Evolutionary conservation across 768 basidiomycete species (phyloP).

Genomic region (Sarcodon aspratus): DNA sequence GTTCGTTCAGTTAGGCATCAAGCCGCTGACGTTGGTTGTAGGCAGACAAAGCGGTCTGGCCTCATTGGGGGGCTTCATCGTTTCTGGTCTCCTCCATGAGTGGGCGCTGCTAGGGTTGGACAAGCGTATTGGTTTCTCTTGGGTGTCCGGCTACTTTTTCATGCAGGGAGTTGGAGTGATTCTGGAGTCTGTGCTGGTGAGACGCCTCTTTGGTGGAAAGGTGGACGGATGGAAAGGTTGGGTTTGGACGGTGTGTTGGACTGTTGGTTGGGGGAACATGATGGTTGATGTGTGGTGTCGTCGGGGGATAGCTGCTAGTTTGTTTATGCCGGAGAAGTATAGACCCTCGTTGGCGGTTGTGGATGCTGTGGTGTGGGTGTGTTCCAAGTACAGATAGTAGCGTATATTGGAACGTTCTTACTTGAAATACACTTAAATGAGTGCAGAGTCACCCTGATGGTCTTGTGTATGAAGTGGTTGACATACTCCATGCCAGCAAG

Average conservation of each 20-base stretch:
- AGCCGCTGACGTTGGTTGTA: slow-evolving; percentile 23
- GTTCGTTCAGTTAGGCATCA: slow-evolving; percentile 20
- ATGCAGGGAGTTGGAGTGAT: slow-evolving; percentile 41
- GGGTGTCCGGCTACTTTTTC: slow-evolving; percentile 41
- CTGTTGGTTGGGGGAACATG: slow-evolving; percentile 32
- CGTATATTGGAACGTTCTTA: too few relatives aligned
- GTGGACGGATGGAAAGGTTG: slow-evolving; percentile 38
- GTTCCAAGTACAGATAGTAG: too few relatives aligned
- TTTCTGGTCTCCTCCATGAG: slow-evolving; percentile 53
- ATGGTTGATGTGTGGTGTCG: slow-evolving; percentile 31
- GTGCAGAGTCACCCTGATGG: too few relatives aligned
- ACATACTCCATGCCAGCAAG: too few relatives aligned
- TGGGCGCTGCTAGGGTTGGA: slow-evolving; percentile 48
- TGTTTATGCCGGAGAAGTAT: background rate
- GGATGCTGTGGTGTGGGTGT: too few relatives aligned
- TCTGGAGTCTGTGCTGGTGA: slow-evolving; percentile 36
- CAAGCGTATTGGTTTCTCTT: slow-evolving; percentile 31
- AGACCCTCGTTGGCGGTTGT: too few relatives aligned
- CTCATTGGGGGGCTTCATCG: slow-evolving; percentile 45
- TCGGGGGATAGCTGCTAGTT: slow-evolving; percentile 2
- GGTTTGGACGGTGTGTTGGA: slow-evolving; percentile 40
- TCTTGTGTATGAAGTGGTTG: too few relatives aligned
- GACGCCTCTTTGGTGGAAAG: slow-evolving; percentile 25
- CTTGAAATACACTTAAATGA: too few relatives aligned
- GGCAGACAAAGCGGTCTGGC: slow-evolving; percentile 30